phyloP scores from a whole-genome alignment of 2,329 filamentous ascomycete genomes.

The Talaromyces pinophilus region DNA sequence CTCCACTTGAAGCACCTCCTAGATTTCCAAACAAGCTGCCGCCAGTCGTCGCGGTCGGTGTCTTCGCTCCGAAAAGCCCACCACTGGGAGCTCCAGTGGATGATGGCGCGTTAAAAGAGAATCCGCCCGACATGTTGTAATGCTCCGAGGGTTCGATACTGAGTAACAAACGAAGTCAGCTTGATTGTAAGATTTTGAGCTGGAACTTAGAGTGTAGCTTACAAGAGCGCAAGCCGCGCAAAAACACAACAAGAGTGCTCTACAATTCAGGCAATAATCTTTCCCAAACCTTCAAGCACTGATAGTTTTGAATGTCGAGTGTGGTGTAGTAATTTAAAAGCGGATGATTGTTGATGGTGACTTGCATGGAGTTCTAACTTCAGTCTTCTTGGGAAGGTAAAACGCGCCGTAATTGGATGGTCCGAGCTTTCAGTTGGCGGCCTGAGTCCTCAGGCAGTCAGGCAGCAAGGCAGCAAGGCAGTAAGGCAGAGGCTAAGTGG shows the following conservation, averaged over 20 bases:
- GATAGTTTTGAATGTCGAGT: not conserved
- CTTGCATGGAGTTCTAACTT: constrained; percentile 6
- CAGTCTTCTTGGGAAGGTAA: not conserved
- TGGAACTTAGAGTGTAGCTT: constrained; percentile 5
- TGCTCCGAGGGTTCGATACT: constrained; percentile 23
- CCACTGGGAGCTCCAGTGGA: constrained; percentile 39
- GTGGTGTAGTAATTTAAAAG: not conserved
- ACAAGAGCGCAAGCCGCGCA: constrained; percentile 4
- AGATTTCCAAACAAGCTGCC: constrained; percentile 47
- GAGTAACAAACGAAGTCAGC: not conserved
- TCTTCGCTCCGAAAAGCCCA: constrained; percentile 37
- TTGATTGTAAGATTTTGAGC: not conserved
- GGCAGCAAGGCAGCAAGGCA: not conserved
- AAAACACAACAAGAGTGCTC: not conserved
- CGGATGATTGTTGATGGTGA: not conserved
- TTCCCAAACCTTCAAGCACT: not conserved
- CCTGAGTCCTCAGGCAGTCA: constrained; percentile 17
- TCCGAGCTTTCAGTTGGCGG: constrained; percentile 18
- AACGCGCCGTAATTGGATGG: constrained; percentile 15
- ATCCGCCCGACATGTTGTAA: constrained; percentile 35
- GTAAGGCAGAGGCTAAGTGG: not conserved
- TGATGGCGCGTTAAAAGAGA: constrained; percentile 41
- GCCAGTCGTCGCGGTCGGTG: constrained; percentile 22
- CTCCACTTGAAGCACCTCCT: constrained; percentile 34
- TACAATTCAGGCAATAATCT: not conserved